Evolutionary conservation across 257 asterid genomes (phyloP), one percentile per base, ranked within the genome.

Genomic region (Jasminum sambac): DNA sequence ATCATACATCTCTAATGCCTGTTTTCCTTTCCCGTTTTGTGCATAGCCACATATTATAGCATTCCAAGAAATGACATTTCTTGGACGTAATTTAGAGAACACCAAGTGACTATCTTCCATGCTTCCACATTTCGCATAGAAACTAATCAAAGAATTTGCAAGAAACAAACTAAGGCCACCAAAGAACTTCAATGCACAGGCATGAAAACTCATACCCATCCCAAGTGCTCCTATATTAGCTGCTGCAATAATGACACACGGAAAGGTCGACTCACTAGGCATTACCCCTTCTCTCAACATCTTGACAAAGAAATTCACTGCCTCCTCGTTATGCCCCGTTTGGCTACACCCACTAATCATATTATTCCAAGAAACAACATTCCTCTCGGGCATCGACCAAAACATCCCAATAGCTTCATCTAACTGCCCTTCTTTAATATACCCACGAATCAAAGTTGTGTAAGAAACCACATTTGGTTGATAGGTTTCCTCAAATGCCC

Each of bases 101-200:
- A 69, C 82, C 65, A 77, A 19, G 4, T 78, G 78, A 67, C 94
- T 77, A 46, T 88, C 97, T 36, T 80, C 94, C 88, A 86, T 88
- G 77, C 83, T 77, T 39, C 98, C 98, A 76, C 98, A 88, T 81
- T 90, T 93, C 6, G 97, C 89, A 13, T 93, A 90, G 60, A 93
- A 86, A 77, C 98, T 90, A 61, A 88, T 69, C 16, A 90, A 73
- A 5, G 98, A 81, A 75, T 90, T 93, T 4, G 85, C 81, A 39
- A 86, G 69, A 71, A 82, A 90, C 74, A 87, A 52, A 66, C 85
- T 76, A 5, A 81, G 78, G 2, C 72, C 66, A 17, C 92, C 94
- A 88, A 89, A 79, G 89, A 76, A 86, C 81, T 93, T 93, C 25
- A 93, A 34, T 2, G 95, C 95, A 75, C 81, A 86, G 11, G 94